Evolutionary conservation across 2,329 filamentous ascomycete species (phyloP), one percentile per base, ranked within the genome.

Genomic region (Aspergillus hortae): DNA sequence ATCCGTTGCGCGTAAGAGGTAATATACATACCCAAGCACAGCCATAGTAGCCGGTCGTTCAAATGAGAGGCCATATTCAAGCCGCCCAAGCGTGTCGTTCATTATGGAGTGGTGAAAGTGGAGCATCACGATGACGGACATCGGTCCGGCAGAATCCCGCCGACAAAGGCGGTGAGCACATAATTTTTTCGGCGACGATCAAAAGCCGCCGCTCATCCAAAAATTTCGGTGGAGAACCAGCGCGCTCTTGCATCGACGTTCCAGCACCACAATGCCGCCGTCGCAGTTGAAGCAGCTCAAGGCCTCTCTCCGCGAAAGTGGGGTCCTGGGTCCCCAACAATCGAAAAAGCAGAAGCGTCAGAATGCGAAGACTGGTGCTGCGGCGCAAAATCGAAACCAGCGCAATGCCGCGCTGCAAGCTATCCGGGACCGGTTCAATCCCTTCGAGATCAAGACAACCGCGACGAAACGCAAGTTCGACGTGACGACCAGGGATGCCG

Each of bases 221-320:
- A 65, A 65, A 65, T 65, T 62, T 61, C 59, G 50, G 56, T 53
- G 49, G 49, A 61, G 56, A 61, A 49, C 46, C 51, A 53, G 51
- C 55, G 12, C 25, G n/a, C 30, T 50, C 52, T 46, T 46, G 45
- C 50, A 32, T 46, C 52, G 32, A 56, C 58, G 17, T 50, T 41
- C 48, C 41, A 42, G 51, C 49, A 41, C 66, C 61, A 75, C 64
- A 50, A 99, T 99, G 94, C 86, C 92, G 61, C 90, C 92, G 57
- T 99, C 95, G 11, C 95, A 99, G 77, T 81, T 99, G 53, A 99
- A 97, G 76, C 88, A 92, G 73, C 82, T 99, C 42, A 99, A 97
- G 76, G 82, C 89, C 61, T 96, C 92, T 9, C 81, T 99, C 44
- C 83, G 86, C 56, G 91, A 96, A 52, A 89, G 92, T 67, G 94